Evolutionary conservation across 164 flowering plant genomes (phyloP).

Genomic region (Paratinospora sagittata): DNA sequence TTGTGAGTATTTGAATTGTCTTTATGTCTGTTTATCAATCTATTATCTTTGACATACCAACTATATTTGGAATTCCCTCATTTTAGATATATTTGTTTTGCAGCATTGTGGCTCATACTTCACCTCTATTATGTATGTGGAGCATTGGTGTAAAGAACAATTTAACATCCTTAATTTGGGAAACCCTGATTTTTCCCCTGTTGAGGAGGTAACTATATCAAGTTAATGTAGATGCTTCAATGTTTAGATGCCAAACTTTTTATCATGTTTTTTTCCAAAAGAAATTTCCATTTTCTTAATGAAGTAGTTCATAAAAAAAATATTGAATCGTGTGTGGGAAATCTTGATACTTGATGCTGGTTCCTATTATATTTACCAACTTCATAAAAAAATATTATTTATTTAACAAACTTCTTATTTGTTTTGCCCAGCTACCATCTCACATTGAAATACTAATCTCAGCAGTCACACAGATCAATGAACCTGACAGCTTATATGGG

Average conservation of each 20-base stretch:
- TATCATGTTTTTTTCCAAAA: background rate
- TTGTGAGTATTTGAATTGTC: conserved; percentile 54
- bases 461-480: conserved; percentile 85
- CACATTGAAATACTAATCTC: conserved; percentile 78
- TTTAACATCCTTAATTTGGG: conserved; percentile 69
- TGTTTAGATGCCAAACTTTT: background rate
- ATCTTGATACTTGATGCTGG: background rate
- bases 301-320: background rate
- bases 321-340: background rate
- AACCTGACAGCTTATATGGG: conserved; percentile 96
- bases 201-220: conserved; percentile 49
- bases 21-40: background rate
- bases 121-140: conserved; percentile 86
- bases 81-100: conserved; percentile 12
- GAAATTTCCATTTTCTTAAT: background rate
- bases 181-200: conserved; percentile 76
- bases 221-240: background rate
- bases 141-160: conserved; percentile 95
- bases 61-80: background rate
- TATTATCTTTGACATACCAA: background rate
- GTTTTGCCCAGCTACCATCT: conserved; percentile 49
- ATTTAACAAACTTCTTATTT: background rate
- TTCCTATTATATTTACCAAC: background rate
- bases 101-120: conserved; percentile 89
- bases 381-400: background rate